Evolutionary conservation across 73 alveolate genomes (phyloP).

Genomic region (Diophrys appendiculata): DNA sequence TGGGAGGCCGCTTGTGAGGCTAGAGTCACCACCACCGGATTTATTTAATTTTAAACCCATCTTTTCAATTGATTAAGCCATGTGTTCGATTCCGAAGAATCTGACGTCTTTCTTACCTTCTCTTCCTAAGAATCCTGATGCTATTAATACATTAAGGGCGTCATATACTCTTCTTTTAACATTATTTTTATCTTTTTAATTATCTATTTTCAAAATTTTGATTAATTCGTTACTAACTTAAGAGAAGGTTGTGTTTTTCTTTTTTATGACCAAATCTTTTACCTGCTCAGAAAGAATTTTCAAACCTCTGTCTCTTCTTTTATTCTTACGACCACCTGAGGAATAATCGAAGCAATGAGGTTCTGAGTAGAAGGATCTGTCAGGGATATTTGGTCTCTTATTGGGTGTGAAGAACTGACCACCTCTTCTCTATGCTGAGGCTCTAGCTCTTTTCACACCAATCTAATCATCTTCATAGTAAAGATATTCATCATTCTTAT

Average conservation of each 20-base stretch:
- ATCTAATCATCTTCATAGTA: not conserved
- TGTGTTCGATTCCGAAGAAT: conserved; percentile 27
- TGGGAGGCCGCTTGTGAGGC: too few relatives aligned
- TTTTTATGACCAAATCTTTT: conserved; percentile 60
- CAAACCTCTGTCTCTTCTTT: conserved; percentile 62
- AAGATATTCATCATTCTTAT: not conserved
- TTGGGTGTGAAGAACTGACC: too few relatives aligned
- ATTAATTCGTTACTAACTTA: conserved; percentile 80
- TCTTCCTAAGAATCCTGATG: conserved; percentile 74
- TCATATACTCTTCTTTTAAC: conserved; percentile 90
- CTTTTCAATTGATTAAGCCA: not conserved
- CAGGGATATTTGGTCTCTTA: not conserved
- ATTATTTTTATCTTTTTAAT: conserved; percentile 77
- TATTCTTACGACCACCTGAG: not conserved
- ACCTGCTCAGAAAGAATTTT: conserved; percentile 73
- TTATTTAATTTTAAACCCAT: conserved; percentile 8
- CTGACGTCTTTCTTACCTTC: conserved; percentile 61
- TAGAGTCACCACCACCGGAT: not conserved
- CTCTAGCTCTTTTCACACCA: too few relatives aligned
- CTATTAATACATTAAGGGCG: conserved; percentile 87
- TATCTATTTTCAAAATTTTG: conserved; percentile 30
- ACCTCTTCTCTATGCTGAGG: too few relatives aligned
- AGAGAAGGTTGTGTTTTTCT: conserved; percentile 65
- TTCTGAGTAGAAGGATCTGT: not conserved
- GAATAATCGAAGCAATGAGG: not conserved